phyloP scores from a whole-genome alignment of 1,284 basidiomycete species.

The Cronartium quercuum region DNA sequence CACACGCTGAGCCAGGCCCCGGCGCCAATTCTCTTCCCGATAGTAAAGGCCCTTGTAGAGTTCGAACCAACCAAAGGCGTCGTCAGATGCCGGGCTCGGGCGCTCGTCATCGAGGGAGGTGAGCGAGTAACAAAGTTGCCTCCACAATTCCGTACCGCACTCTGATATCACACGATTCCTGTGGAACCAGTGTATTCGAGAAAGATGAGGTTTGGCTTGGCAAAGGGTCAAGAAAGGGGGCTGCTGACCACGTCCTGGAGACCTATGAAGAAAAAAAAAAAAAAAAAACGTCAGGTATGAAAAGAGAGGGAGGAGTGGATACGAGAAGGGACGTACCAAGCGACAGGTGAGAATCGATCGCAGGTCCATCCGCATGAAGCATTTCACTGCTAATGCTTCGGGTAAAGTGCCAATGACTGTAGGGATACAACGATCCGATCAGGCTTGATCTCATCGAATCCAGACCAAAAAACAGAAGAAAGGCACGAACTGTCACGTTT shows the following conservation, averaged over 20 bases:
- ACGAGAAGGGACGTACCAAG: not conserved
- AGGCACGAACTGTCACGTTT: constrained; percentile 12
- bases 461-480: not conserved
- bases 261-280: not conserved
- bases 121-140: constrained; percentile 3
- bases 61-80: constrained; percentile 46
- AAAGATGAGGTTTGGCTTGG: not conserved
- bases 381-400: constrained; percentile 10
- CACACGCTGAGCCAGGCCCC: constrained; percentile 20
- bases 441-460: not conserved
- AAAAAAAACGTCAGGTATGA: not conserved
- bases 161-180: constrained; percentile 24
- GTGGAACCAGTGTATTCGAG: not conserved
- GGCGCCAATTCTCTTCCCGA: constrained; percentile 72
- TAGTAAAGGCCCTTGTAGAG: constrained; percentile 74
- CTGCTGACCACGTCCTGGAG: constrained; percentile 2
- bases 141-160: constrained; percentile 11
- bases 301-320: not conserved
- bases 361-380: constrained; percentile 25
- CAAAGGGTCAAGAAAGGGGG: not conserved
- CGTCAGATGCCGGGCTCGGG: constrained; percentile 9
- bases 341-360: constrained; percentile 11
- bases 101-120: constrained; percentile 34
- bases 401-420: constrained; percentile 27
- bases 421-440: not conserved